phyloP scores from a whole-genome alignment of 2,329 filamentous ascomycete genomes.

The Claviceps citrina region DNA sequence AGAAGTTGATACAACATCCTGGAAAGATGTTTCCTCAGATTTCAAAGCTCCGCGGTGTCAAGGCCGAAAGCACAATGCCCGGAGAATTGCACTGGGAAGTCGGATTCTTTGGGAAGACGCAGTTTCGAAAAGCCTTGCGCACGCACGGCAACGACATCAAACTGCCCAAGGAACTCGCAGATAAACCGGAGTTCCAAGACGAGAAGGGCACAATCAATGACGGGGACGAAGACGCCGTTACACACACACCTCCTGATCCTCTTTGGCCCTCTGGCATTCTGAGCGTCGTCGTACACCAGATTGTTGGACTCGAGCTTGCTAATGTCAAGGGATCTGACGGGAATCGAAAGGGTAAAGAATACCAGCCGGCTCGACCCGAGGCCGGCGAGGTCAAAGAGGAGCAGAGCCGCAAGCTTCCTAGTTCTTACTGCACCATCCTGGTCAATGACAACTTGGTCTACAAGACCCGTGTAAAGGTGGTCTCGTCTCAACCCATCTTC shows the following conservation, averaged over 20 bases:
- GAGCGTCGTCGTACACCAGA: conserved; percentile 79
- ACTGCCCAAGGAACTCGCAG: conserved; percentile 56
- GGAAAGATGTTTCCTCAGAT: conserved; percentile 84
- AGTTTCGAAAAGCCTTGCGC: conserved; percentile 68
- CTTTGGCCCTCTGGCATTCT: conserved; percentile 86
- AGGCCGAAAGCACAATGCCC: conserved; percentile 76
- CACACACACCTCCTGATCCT: conserved; percentile 86
- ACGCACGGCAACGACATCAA: conserved; percentile 75
- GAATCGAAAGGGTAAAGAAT: conserved; percentile 71
- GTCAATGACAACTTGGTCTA: conserved; percentile 82
- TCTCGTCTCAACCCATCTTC: conserved; percentile 90
- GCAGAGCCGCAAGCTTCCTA: conserved; percentile 63
- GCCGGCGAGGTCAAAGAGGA: conserved; percentile 82
- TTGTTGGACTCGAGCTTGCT: conserved; percentile 84
- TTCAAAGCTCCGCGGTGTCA: conserved; percentile 68
- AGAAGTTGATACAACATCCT: conserved; percentile 83
- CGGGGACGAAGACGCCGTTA: conserved; percentile 63
- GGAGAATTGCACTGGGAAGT: conserved; percentile 93
- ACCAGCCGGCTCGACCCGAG: conserved; percentile 66
- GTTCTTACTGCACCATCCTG: conserved; percentile 84
- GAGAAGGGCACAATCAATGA: conserved; percentile 63
- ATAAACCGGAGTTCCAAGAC: conserved; percentile 67
- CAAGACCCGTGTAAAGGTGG: conserved; percentile 86
- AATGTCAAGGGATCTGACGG: conserved; percentile 77
- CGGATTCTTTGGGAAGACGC: conserved; percentile 83